Evolutionary conservation across 2,329 filamentous ascomycete genomes (phyloP).

Genomic region (Scedosporium boydii): DNA sequence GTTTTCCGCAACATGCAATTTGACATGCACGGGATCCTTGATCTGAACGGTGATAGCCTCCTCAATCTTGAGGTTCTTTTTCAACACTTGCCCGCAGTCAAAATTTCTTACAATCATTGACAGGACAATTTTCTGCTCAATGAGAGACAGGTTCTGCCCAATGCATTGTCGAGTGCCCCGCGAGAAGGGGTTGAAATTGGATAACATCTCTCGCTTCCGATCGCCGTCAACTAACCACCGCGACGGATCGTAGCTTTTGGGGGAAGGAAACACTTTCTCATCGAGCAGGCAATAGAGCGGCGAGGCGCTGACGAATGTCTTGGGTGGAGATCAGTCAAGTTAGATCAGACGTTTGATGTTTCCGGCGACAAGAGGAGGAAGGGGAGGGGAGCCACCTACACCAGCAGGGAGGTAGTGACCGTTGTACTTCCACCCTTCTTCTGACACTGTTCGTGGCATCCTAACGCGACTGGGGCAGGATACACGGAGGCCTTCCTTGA

Average conservation of each 20-base stretch:
- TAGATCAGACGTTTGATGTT: no score
- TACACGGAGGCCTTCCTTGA: constrained; percentile 9
- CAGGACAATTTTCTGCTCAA: not conserved
- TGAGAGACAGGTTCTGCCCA: constrained; percentile 6
- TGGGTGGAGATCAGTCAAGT: no score
- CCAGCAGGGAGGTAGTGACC: constrained; percentile 3
- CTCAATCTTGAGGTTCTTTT: not conserved
- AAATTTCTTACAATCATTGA: not conserved
- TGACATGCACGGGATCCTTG: not conserved
- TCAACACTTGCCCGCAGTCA: not conserved
- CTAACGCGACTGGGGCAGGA: constrained; percentile 7
- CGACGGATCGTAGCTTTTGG: constrained; percentile 3
- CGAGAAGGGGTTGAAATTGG: constrained; percentile 7
- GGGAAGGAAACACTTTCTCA: not conserved
- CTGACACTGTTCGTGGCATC: constrained; percentile 8
- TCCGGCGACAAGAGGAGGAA: not conserved
- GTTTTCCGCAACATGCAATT: not conserved
- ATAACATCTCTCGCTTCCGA: not conserved
- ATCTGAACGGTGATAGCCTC: not conserved
- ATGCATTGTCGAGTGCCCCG: constrained; percentile 7
- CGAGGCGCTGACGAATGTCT: constrained; percentile 6
- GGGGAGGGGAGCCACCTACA: not conserved
- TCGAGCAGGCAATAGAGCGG: constrained; percentile 5
- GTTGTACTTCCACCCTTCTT: constrained; percentile 2
- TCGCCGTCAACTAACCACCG: constrained; percentile 3